A percentile compares a stretch with the other conserved stretches of the same genome.
phyloP scores from a whole-genome alignment of 1,139 yeast genomes.

The Blastobotrys ciferrii region DNA sequence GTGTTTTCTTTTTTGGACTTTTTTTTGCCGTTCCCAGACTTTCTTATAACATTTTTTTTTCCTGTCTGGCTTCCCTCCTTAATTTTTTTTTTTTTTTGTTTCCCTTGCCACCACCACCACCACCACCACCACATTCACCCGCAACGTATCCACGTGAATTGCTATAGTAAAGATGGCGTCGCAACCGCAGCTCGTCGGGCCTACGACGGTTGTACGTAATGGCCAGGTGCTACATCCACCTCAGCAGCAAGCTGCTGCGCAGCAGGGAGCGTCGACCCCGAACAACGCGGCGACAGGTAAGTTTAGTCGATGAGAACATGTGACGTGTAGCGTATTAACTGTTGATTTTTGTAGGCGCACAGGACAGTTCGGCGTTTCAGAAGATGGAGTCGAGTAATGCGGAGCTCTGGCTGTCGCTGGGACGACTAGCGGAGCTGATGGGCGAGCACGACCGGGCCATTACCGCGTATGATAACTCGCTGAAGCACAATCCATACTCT shows the following conservation, averaged over 20 bases:
- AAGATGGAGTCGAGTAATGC: slow-evolving; percentile 56
- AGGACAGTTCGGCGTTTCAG: slow-evolving; percentile 46
- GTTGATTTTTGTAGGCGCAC: slow-evolving; percentile 12
- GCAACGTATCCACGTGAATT: neutral
- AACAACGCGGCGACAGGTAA: slow-evolving; percentile 5
- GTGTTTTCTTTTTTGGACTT: slow-evolving; percentile 1
- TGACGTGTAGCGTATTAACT: neutral
- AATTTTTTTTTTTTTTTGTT: slow-evolving; percentile 7
- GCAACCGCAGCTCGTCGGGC: slow-evolving; percentile 17
- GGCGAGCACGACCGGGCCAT: slow-evolving; percentile 90
- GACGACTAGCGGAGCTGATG: slow-evolving; percentile 83
- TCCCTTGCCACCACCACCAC: neutral
- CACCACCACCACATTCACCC: neutral
- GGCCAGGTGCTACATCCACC: slow-evolving; percentile 17
- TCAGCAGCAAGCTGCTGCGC: slow-evolving; percentile 7
- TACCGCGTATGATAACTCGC: slow-evolving; percentile 84
- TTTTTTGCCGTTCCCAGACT: slow-evolving; percentile 10
- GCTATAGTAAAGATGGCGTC: slow-evolving; percentile 12
- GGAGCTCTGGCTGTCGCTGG: slow-evolving; percentile 88
- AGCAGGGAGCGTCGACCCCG: slow-evolving; percentile 6
- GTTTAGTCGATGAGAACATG: neutral
- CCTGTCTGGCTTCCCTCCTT: slow-evolving; percentile 5
- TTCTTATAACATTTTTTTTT: slow-evolving; percentile 6
- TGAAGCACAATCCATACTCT: slow-evolving; percentile 81
- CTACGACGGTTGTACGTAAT: slow-evolving; percentile 14